Conservation (phyloP, 2,329 filamentous ascomycete genomes). For the Sporothrix protearum region DNA sequence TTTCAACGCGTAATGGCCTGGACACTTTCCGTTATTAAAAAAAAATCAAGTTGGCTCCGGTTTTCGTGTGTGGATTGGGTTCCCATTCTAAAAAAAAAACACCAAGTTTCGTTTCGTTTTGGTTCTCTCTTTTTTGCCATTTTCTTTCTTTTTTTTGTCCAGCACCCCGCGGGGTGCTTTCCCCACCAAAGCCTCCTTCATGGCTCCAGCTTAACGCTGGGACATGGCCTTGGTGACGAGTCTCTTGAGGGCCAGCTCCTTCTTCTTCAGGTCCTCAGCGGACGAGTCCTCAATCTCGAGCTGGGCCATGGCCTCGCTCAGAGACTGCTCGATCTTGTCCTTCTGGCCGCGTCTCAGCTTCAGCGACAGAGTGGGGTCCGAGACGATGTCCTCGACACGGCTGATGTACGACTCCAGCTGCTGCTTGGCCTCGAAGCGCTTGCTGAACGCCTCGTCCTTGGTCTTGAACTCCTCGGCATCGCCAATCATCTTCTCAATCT, state of each 20-base stretch:
- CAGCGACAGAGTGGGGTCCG: conserved; percentile 89
- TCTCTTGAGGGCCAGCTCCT: conserved; percentile 96
- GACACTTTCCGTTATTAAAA: conserved; percentile 15
- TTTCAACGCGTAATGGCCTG: neutral
- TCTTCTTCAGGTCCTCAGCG: conserved; percentile 98
- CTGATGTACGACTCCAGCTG: conserved; percentile 99
- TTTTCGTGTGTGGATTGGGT: neutral
- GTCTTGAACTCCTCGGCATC: conserved; percentile 99
- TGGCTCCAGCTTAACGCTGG: conserved; percentile 61
- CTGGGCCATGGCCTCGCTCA: conserved; percentile 95
- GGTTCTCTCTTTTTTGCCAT: conserved; percentile 12
- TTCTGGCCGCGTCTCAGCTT: conserved; percentile 99
- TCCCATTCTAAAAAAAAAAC: conserved; percentile 20
- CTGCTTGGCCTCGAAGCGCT: conserved; percentile 98
- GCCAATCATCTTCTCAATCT: conserved; percentile 98
- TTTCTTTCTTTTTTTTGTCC: conserved; percentile 4
- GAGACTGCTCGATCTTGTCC: conserved; percentile 97
- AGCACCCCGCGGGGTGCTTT: conserved; percentile 31
- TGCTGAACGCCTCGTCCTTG: conserved; percentile 97
- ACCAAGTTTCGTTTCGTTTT: conserved; percentile 5
- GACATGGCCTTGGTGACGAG: conserved; percentile 98
- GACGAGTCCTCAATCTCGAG: conserved; percentile 90
- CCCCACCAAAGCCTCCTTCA: neutral
- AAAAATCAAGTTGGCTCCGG: conserved; percentile 12
- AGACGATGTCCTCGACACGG: conserved; percentile 97